Evolutionary conservation across 768 basidiomycete species (phyloP), one percentile per base, ranked within the genome.

Genomic region (Trametes cingulata): DNA sequence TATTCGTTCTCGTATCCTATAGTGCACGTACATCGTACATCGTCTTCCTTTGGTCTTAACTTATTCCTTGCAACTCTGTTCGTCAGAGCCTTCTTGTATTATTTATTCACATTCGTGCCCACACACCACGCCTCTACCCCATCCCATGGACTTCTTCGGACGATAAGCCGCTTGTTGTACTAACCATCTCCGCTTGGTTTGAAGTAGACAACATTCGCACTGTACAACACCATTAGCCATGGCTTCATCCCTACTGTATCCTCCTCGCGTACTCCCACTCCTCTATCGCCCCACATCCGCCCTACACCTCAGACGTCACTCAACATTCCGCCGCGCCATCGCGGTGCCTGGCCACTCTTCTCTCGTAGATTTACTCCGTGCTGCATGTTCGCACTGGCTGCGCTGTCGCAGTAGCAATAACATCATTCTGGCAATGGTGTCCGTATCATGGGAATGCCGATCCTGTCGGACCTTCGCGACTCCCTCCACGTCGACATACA

Each of bases 201-300:
- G 22, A 47, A 57, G 43, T 61, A 61, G 60, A 61, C 48, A 47
- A 45, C 48, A 56, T 51, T 49, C 48, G 49, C 60, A 61, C 55
- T 61, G 60, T 61, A 61, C 43, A 56, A 56, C 49, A 56, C 54
- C 60, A 61, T 52, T 54, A 17, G 37, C 29, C 29, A 40, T 47
- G 53, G 50, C 59, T 35, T 37, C 42, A 13, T 33, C 17, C 17
- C 13, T 40, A 54, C 14, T 56, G 52, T 61, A 56, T n/a, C 43
- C 47, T 41, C 36, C 6, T 20, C 29, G 12, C 19, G n/a, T 35
- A 20, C 8, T n/a, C 17, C 29, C 25, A n/a, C 48, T 10, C 13
- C 13, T 24, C 42, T 42, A 46, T 37, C 50, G 17, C 35, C 43
- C 6, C 20, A 45, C 43, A 4, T 15, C 17, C 43, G 13, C 43